Base-by-base conservation (phyloP, 2,329 filamentous ascomycete species). In the Colletotrichum trifolii region DNA sequence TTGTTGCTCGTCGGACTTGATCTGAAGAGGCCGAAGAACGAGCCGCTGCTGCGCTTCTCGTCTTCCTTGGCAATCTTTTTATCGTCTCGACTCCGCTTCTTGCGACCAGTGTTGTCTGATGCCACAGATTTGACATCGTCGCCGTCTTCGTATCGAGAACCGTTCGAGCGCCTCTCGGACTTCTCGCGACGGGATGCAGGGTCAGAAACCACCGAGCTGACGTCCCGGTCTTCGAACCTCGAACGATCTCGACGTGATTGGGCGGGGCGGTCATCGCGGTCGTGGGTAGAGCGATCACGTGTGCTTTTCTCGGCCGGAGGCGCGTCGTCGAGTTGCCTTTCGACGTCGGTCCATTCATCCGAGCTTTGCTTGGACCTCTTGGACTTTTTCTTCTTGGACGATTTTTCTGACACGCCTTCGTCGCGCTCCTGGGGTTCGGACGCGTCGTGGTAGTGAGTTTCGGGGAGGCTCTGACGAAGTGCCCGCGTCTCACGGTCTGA, bases 21-120 rank as follows among this genome's bases (percentile, higher is more conserved):
- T 66, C 81, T 83, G 74, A 83, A 79, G 66, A 85, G 78, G 70
- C 78, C 79, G 59, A 85, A 85, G 68, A 87, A 79, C 33, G 83
- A 75, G 42, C 81, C 77, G 54, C 75, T 77, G 25, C 77, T 76
- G 55, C 76, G 72, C 69, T 79, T 84, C 68, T 75, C 78, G 11
- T 72, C 47, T 11, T 78, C 75, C 67, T 75, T 82, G 68, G 73
- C 77, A 60, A 75, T 66, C 70, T 74, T 77, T 68, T 76, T 76
- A 13, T 71, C 73, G 39, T 77, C 72, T 36, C 76, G 76, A 49
- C 71, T 73, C 4, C 71, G 68, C 58, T 72, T 73, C 68, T 75
- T 76, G 17, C 71, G 72, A 33, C 48, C 15, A 7, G 54, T 50
- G 53, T 68, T 66, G 53, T 71, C 73, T 12, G 72, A 73, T 36